A percentile compares a stretch with the other conserved stretches of the same genome.
Evolutionary conservation across 768 basidiomycete genomes (phyloP).

Genomic region (Pleurotus tuoliensis): DNA sequence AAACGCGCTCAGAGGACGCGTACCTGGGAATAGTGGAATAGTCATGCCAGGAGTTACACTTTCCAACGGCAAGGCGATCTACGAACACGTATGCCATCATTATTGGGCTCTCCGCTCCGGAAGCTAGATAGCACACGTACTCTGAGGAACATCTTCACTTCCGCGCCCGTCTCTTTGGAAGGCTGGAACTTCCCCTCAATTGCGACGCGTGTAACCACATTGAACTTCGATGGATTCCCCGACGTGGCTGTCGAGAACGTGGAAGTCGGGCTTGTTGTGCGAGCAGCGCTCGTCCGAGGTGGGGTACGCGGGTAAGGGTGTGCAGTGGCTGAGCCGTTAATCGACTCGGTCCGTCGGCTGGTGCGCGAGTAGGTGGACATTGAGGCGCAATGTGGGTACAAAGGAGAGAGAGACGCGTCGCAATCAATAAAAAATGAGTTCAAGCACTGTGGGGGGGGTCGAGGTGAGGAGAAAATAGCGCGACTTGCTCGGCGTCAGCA

Average conservation of each 20-base stretch:
- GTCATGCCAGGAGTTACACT: conserved; percentile 61
- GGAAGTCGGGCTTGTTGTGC: conserved; percentile 1
- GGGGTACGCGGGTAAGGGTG: neutral
- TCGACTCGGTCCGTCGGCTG: neutral
- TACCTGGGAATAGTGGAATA: conserved; percentile 72
- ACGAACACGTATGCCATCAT: neutral
- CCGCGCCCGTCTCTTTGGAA: conserved; percentile 53
- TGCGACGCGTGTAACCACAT: conserved; percentile 69
- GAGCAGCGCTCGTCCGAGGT: neutral
- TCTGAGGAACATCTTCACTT: conserved; percentile 76
- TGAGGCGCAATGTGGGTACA: neutral
- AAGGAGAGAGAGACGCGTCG: too few relatives aligned
- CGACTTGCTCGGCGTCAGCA: too few relatives aligned
- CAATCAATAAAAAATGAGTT: too few relatives aligned
- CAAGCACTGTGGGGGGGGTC: too few relatives aligned
- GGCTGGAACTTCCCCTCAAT: conserved; percentile 68
- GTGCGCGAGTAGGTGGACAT: neutral
- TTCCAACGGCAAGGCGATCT: conserved; percentile 71
- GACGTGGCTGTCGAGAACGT: conserved; percentile 33
- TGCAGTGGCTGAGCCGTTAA: neutral
- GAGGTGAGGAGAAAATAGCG: too few relatives aligned
- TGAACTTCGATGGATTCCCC: conserved; percentile 44
- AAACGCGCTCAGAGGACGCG: conserved; percentile 14
- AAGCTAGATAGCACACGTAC: conserved; percentile 27
- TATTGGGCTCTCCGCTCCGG: neutral